Evolutionary conservation across 2,329 filamentous ascomycete species (phyloP), one percentile per base, ranked within the genome.

Genomic region (Arthrobotrys iridis): DNA sequence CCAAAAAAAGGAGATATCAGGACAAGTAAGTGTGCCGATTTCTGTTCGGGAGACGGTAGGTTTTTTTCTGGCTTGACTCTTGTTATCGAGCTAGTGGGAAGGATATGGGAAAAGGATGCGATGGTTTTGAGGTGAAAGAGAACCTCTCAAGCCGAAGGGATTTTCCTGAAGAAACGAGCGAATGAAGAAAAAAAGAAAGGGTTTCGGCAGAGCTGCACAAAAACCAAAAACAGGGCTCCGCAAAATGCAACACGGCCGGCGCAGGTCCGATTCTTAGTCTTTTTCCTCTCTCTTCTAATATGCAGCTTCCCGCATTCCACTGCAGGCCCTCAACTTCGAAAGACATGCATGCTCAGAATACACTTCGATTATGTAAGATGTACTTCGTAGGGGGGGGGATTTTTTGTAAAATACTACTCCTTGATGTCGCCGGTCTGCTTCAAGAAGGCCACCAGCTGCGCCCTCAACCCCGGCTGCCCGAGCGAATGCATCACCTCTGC

Each of bases 171-270:
- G 46, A 24, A 50, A 50, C 46, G 46, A 30, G n/a, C n/a, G 46
- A 35, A 30, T 26, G 26, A 22, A 26, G 18, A 52, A 40, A 40
- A 43, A 4, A 43, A 20, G 59, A 65, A 71, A 71, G 57, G 66
- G 57, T 71, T 71, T 71, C 66, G 35, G 46, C 40, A 45, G 15
- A n/a, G n/a, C n/a, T n/a, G n/a, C 11, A 11, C 43, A 5, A 50
- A 63, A 50, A 18, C 4, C 22, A 35, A 50, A 50, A 41, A 46
- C 28, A 52, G 11, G 33, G 30, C 64, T 68, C 67, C 45, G 67
- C 37, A 59, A 63, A 73, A 73, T 50, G 58, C 68, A 73, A 73
- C 70, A 62, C 66, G 58, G 28, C 24, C 37, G 45, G 57, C 45
- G 57, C 66, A 13, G 50, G 57, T 18, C 52, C 66, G 55, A 57